Conservation (phyloP, 2,329 filamentous ascomycete genomes). For the Cryphonectria japonica region DNA sequence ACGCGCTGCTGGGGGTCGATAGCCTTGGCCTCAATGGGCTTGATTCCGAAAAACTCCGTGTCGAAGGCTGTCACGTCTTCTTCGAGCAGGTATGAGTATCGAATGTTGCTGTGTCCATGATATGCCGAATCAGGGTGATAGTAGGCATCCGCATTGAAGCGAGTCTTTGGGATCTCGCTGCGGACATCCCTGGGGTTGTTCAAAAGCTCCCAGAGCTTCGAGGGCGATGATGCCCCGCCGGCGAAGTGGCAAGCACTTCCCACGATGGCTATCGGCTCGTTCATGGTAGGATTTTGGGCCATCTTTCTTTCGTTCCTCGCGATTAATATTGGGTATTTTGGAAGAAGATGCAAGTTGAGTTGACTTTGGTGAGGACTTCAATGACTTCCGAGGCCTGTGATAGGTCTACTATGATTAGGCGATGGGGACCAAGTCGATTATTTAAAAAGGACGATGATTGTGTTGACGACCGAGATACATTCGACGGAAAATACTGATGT, state of each 20-base stretch:
- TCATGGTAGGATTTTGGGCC: not conserved
- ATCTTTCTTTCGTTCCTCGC: not conserved
- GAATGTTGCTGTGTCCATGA: slow-evolving; percentile 34
- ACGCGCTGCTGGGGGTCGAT: slow-evolving; percentile 45
- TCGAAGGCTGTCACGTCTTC: slow-evolving; percentile 37
- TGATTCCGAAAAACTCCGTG: slow-evolving; percentile 43
- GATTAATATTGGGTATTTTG: not conserved
- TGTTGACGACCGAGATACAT: not conserved
- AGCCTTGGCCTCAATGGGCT: slow-evolving; percentile 38
- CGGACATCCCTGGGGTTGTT: slow-evolving; percentile 14
- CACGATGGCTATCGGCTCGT: slow-evolving; percentile 19
- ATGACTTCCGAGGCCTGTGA: not conserved
- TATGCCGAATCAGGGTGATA: slow-evolving; percentile 31
- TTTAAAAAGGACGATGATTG: not conserved
- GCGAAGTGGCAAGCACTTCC: slow-evolving; percentile 22
- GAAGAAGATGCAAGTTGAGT: not conserved
- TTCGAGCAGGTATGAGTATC: slow-evolving; percentile 33
- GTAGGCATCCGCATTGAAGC: slow-evolving; percentile 30
- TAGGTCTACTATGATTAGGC: not conserved
- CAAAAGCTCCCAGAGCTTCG: slow-evolving; percentile 17
- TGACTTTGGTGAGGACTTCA: not conserved
- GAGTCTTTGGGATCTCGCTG: slow-evolving; percentile 9
- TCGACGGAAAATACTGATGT: not conserved
- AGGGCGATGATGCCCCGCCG: not conserved
- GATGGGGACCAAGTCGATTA: not conserved